Evolutionary conservation across 1,139 yeast species (phyloP), one percentile per base, ranked within the genome.

Genomic region (Diutina pseudorugosa): DNA sequence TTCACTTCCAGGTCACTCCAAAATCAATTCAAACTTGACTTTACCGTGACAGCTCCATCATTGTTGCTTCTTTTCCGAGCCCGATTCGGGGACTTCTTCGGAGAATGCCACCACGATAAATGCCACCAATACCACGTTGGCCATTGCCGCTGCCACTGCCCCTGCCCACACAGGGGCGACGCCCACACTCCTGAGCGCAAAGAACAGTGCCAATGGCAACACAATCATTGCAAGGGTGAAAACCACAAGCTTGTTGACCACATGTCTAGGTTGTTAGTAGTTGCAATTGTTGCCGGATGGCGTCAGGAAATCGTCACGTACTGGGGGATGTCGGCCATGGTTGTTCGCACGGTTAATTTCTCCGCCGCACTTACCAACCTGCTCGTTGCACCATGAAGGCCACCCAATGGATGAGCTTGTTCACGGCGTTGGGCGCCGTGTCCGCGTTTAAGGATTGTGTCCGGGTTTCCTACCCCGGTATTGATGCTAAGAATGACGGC

Each of bases 221-320:
- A 82, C 66, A 54, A 93, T 82, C 97, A 93, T 91, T 52, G 95
- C 89, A 3, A 77, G 88, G 12, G 98, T 89, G 77, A 89, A 91
- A 61, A 87, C 76, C 67, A 88, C 77, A 58, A 93, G 80, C 67
- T 91, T 91, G 58, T 75, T 76, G 52, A 85, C 69, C 52, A 85
- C 90, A 41, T 79, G 65, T 59, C 89, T 82, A 55, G 58, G 6
- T 44, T 14, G 49, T 45, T 45, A 36, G 62, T 58, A 61, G 21
- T 23, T 43, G 16, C 47, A 23, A 43, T n/a, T n/a, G n/a, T n/a
- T 19, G 18, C 21, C 5, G 21, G 2, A n/a, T 43, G 6, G 12
- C 40, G n/a, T n/a, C 21, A n/a, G 14, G 14, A 25, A 9, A 5
- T 27, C 20, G 20, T 23, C 50, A 74, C 83, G 54, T 72, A 79